These are phyloP conservation scores for Takashimella tepidaria DNA, from an alignment of 1,284 basidiomycete genomes.

Conservation along the genomic window DNA sequence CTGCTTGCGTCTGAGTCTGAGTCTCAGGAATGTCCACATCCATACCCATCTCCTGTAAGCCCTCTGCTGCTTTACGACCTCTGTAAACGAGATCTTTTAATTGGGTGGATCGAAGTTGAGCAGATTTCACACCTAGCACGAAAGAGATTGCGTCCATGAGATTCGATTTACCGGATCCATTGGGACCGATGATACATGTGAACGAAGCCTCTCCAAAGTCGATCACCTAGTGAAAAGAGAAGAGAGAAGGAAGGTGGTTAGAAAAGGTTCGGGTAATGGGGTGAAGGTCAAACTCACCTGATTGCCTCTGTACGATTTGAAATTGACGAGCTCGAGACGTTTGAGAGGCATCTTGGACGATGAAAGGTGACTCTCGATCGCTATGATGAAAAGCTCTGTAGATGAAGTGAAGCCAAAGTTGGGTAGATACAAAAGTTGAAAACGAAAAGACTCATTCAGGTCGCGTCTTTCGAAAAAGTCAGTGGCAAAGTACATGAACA, in stretches of 20 bases:
- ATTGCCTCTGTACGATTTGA: constrained; percentile 73
- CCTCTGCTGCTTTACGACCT: constrained; percentile 60
- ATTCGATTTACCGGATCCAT: constrained; percentile 98
- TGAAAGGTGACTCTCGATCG: background rate
- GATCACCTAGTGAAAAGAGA: constrained; percentile 27
- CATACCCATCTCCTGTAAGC: constrained; percentile 49
- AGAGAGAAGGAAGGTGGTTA: background rate
- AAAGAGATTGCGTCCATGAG: constrained; percentile 99
- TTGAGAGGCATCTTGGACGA: constrained; percentile 43
- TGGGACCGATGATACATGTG: constrained; percentile 94
- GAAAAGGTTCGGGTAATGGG: background rate
- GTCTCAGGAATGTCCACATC: constrained; percentile 38
- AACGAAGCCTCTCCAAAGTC: constrained; percentile 58
- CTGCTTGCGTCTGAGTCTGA: constrained; percentile 23
- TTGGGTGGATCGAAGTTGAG: constrained; percentile 86
- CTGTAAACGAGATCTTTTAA: constrained; percentile 94
- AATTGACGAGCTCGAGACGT: constrained; percentile 77
- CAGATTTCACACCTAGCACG: constrained; percentile 91
- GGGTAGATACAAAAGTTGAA: too few relatives aligned
- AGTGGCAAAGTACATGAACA: background rate
- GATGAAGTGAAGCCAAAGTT: too few relatives aligned
- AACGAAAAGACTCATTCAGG: too few relatives aligned
- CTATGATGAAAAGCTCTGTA: background rate
- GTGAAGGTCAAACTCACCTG: constrained; percentile 49
- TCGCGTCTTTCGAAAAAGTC: background rate